Conservation (phyloP, 2,329 filamentous ascomycete genomes). For the Capronia americana region DNA sequence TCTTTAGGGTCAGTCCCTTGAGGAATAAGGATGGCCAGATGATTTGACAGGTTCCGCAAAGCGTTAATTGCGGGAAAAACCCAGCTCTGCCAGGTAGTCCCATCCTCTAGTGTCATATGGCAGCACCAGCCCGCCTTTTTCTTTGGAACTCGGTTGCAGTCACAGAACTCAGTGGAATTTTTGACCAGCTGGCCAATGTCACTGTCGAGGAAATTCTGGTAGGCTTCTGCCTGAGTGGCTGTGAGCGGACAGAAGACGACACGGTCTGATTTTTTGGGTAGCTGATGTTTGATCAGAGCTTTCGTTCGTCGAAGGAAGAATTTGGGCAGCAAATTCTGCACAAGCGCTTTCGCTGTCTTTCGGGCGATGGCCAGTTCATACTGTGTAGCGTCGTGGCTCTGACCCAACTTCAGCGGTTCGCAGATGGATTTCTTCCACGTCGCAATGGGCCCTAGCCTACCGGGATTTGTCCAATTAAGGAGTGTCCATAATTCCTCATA, state of each 20-base stretch:
- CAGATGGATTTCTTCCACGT: conserved; percentile 83
- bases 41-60: conserved; percentile 88
- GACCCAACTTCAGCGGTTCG: conserved; percentile 80
- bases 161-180: conserved; percentile 69
- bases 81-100: conserved; percentile 70
- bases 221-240: conserved; percentile 78
- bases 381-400: conserved; percentile 88
- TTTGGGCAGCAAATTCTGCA: conserved; percentile 82
- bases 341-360: conserved; percentile 81
- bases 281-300: conserved; percentile 84
- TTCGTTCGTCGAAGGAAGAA: conserved; percentile 96
- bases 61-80: conserved; percentile 86
- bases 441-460: conserved; percentile 67
- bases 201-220: conserved; percentile 79
- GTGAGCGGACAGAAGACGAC: conserved; percentile 96
- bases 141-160: conserved; percentile 64
- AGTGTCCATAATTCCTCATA: conserved; percentile 98
- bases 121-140: conserved; percentile 86
- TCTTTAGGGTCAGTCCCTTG: conserved; percentile 66
- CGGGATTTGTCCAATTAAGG: conserved; percentile 94
- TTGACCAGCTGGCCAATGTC: conserved; percentile 73
- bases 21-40: conserved; percentile 87
- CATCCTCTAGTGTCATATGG: conserved; percentile 63
- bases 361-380: conserved; percentile 81
- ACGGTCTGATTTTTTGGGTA: conserved; percentile 92